These are phyloP conservation scores for Colletotrichum gloeosporioides DNA, from an alignment of 2,329 filamentous ascomycete species.

Conservation along the genomic window DNA sequence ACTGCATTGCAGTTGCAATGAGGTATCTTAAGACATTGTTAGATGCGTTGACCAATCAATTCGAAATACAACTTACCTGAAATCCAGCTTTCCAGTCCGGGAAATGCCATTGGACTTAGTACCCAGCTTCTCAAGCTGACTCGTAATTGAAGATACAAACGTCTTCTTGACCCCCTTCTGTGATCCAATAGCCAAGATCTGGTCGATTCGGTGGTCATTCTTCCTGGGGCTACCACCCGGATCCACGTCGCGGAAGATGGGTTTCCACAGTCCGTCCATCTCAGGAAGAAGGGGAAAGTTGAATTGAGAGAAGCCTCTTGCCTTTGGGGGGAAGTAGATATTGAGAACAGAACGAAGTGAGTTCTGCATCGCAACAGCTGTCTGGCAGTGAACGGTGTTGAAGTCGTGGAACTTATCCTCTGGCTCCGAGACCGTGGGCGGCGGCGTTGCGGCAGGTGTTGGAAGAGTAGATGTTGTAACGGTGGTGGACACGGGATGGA, in stretches of 20 bases:
- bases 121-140: slow-evolving; percentile 61
- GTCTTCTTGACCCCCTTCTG: slow-evolving; percentile 59
- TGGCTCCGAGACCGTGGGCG: slow-evolving; percentile 31
- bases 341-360: slow-evolving; percentile 58
- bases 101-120: slow-evolving; percentile 52
- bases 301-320: slow-evolving; percentile 52
- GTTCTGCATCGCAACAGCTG: slow-evolving; percentile 62
- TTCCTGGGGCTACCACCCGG: slow-evolving; percentile 29
- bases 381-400: slow-evolving; percentile 42
- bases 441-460: slow-evolving; percentile 49
- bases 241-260: slow-evolving; percentile 50
- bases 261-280: slow-evolving; percentile 56
- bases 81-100: slow-evolving; percentile 62
- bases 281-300: slow-evolving; percentile 54
- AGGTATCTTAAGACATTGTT: slow-evolving; percentile 54
- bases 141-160: slow-evolving; percentile 52
- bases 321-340: slow-evolving; percentile 53
- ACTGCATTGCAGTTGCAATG: slow-evolving; percentile 65
- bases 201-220: slow-evolving; percentile 49
- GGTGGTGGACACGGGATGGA: background rate
- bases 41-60: background rate
- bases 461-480: slow-evolving; percentile 40
- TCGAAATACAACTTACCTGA: slow-evolving; percentile 49
- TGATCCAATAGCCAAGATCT: slow-evolving; percentile 65
- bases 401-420: slow-evolving; percentile 53